These are phyloP conservation scores for Sicyos baderoa DNA, from an alignment of 306 rosid genomes.

Conservation along the genomic window DNA sequence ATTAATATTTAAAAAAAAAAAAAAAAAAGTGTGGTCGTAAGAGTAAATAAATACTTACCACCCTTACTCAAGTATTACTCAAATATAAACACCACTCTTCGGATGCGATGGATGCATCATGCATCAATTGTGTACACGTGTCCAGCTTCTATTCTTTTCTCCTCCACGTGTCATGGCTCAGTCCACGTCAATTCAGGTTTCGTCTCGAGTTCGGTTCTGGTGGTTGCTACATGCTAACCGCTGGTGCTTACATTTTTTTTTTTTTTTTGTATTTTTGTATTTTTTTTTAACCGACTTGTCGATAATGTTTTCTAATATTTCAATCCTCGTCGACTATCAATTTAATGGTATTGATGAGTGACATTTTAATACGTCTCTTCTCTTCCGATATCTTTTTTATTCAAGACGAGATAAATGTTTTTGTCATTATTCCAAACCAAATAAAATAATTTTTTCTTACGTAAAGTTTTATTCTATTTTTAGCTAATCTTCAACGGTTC, in stretches of 20 bases:
- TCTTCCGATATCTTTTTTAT: background rate
- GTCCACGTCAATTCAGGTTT: background rate
- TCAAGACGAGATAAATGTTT: background rate
- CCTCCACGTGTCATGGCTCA: background rate
- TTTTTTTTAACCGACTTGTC: no score
- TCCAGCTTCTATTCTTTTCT: background rate
- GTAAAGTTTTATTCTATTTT: no score
- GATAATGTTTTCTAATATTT: background rate
- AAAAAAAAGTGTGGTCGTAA: no score
- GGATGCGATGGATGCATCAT: constrained; percentile 6
- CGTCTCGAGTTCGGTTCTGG: background rate
- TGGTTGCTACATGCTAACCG: background rate
- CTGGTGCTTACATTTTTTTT: background rate
- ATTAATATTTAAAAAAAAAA: no score
- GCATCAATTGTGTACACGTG: background rate
- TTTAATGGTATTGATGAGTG: background rate
- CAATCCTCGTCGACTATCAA: background rate
- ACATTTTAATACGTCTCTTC: background rate
- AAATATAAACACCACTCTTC: no score
- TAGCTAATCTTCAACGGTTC: no score
- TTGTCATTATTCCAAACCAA: background rate
- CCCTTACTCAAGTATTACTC: no score
- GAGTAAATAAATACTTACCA: no score
- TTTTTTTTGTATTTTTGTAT: no score
- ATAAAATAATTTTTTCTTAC: no score